A percentile compares a stretch with the other conserved stretches of the same genome.
Evolutionary conservation across 495 filamentous ascomycete genomes (phyloP).

Genomic region (Poronia punctata): DNA sequence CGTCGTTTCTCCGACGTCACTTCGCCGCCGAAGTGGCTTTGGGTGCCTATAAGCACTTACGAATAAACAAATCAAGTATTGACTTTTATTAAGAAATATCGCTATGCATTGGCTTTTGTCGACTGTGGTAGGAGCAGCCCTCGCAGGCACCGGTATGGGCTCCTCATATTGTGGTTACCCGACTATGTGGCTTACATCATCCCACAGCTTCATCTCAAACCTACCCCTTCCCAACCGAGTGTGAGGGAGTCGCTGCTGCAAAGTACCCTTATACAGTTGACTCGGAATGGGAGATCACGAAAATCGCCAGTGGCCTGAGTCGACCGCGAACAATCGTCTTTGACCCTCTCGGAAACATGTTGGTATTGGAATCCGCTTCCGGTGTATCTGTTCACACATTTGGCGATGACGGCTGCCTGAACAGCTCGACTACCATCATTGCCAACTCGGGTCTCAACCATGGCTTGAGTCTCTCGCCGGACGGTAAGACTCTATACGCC

Average conservation of each 20-base stretch:
- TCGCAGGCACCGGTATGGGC: constrained; percentile 18
- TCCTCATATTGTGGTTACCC: too few species aligned
- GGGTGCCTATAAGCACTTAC: too few species aligned
- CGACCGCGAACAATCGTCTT: constrained; percentile 28
- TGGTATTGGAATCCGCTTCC: constrained; percentile 47
- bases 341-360: constrained; percentile 33
- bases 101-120: constrained; percentile 5
- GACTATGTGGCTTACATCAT: not conserved
- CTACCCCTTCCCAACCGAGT: constrained; percentile 21
- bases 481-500: constrained; percentile 58
- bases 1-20: too few species aligned
- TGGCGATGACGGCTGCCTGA: constrained; percentile 44
- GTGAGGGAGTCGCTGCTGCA: constrained; percentile 22
- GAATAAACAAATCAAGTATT: not conserved
- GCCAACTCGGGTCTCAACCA: constrained; percentile 48
- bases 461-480: constrained; percentile 53
- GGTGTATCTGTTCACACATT: constrained; percentile 50
- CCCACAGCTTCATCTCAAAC: constrained; percentile 17
- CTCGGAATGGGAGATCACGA: constrained; percentile 26
- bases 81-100: not conserved
- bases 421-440: constrained; percentile 34
- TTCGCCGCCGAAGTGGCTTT: too few species aligned
- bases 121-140: constrained; percentile 7
- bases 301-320: constrained; percentile 26
- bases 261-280: constrained; percentile 23